These are phyloP conservation scores for Nakataea oryzae DNA, from an alignment of 2,329 filamentous ascomycete genomes.

Conservation along the genomic window DNA sequence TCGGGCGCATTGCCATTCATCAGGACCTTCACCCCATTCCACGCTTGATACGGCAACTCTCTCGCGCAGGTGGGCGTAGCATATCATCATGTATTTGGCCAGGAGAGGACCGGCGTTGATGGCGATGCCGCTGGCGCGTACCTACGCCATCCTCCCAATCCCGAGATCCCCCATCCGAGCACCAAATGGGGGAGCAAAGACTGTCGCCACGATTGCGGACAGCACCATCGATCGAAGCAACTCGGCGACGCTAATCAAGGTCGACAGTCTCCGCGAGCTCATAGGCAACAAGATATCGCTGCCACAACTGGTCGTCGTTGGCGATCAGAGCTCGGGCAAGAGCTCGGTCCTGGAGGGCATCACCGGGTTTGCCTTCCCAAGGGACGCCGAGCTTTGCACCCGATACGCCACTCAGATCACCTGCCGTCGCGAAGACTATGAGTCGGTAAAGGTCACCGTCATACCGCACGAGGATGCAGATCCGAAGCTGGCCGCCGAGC, in stretches of 20 bases:
- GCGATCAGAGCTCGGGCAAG: slow-evolving; percentile 79
- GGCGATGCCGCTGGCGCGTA: no score
- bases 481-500: slow-evolving; percentile 7
- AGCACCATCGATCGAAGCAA: slow-evolving; percentile 4
- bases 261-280: slow-evolving; percentile 16
- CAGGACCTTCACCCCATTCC: no score
- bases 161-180: no score
- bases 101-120: no score
- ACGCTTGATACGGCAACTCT: no score
- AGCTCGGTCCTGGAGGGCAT: slow-evolving; percentile 68
- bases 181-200: no score
- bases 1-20: no score
- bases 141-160: no score
- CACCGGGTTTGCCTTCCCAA: slow-evolving; percentile 37
- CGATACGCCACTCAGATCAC: slow-evolving; percentile 38
- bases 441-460: slow-evolving; percentile 31
- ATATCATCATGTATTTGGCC: no score
- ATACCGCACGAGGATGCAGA: slow-evolving; percentile 15
- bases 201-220: not conserved
- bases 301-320: slow-evolving; percentile 61
- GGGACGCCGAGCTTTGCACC: slow-evolving; percentile 32
- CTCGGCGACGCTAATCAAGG: slow-evolving; percentile 13
- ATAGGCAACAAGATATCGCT: slow-evolving; percentile 15
- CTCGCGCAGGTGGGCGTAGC: no score
- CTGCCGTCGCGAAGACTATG: slow-evolving; percentile 22